Conservation (phyloP, 2,329 filamentous ascomycete species). For the Colletotrichum cereale region DNA sequence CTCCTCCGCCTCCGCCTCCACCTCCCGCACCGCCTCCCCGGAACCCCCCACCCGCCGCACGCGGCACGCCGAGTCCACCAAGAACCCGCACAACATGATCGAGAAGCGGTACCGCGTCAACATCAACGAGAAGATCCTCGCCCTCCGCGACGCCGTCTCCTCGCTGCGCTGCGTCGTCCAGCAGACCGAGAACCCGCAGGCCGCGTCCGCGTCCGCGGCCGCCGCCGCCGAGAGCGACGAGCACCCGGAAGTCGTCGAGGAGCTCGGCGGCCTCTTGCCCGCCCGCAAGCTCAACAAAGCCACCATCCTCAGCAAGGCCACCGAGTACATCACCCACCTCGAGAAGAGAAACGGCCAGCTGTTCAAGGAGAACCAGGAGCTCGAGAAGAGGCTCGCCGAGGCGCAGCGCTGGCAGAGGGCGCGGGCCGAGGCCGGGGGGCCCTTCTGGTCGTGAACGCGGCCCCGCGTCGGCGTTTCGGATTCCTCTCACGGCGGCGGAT, state of each 20-base stretch:
- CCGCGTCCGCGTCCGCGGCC: too few relatives aligned
- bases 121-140: conserved; percentile 85
- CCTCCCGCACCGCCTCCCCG: conserved; percentile 56
- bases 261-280: conserved; percentile 49
- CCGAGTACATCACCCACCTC: conserved; percentile 53
- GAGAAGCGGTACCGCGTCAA: conserved; percentile 89
- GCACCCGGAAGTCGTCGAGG: conserved; percentile 43
- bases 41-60: conserved; percentile 47
- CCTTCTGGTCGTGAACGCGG: conserved; percentile 28
- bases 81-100: conserved; percentile 87
- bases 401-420: conserved; percentile 33
- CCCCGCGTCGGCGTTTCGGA: background rate
- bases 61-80: conserved; percentile 64
- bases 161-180: conserved; percentile 55
- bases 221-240: conserved; percentile 45
- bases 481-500: background rate
- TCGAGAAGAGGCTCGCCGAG: conserved; percentile 45
- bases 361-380: conserved; percentile 49
- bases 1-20: conserved; percentile 47
- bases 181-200: conserved; percentile 45
- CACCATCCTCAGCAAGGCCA: conserved; percentile 56
- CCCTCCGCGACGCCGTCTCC: conserved; percentile 77
- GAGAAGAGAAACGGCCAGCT: conserved; percentile 51
- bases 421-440: conserved; percentile 23
- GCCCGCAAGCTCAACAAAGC: conserved; percentile 58